phyloP scores from a whole-genome alignment of 2,329 filamentous ascomycete species.

The Penicillium sp. region DNA sequence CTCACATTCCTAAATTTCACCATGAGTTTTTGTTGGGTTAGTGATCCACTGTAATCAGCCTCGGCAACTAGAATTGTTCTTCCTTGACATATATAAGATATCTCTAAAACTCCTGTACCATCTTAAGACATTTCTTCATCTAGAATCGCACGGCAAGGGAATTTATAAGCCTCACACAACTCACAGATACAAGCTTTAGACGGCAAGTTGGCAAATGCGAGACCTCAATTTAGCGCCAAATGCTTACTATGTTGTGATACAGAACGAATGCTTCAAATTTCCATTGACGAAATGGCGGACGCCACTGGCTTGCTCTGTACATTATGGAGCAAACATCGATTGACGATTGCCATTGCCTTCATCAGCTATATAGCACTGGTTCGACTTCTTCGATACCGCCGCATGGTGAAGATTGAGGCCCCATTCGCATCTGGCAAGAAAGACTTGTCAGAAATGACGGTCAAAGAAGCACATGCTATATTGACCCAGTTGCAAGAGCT shows the following conservation, averaged over 20 bases:
- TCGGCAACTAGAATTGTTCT: not conserved
- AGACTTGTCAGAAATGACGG: conserved; percentile 33
- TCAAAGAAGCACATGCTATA: conserved; percentile 32
- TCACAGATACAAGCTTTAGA: not conserved
- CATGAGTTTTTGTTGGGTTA: not conserved
- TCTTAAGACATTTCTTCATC: not conserved
- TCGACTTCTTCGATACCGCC: not conserved
- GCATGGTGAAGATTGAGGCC: conserved; percentile 1
- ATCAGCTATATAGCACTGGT: conserved; percentile 1
- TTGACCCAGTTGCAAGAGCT: conserved; percentile 31
- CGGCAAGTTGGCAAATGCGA: not conserved
- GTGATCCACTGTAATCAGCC: not conserved
- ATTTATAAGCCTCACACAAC: not conserved
- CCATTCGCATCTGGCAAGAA: conserved; percentile 2
- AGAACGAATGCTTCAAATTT: not conserved
- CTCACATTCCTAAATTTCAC: not conserved
- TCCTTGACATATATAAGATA: not conserved
- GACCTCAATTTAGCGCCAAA: not conserved
- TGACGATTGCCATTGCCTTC: not conserved
- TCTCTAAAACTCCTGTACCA: not conserved
- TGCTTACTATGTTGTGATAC: not conserved
- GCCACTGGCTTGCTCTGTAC: not conserved
- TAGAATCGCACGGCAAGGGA: too few species aligned
- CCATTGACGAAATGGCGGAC: not conserved
- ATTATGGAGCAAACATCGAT: not conserved